Evolutionary conservation across 805 yeast species (phyloP), one percentile per base, ranked within the genome.

Genomic region (Yarrowia phangngaensis): DNA sequence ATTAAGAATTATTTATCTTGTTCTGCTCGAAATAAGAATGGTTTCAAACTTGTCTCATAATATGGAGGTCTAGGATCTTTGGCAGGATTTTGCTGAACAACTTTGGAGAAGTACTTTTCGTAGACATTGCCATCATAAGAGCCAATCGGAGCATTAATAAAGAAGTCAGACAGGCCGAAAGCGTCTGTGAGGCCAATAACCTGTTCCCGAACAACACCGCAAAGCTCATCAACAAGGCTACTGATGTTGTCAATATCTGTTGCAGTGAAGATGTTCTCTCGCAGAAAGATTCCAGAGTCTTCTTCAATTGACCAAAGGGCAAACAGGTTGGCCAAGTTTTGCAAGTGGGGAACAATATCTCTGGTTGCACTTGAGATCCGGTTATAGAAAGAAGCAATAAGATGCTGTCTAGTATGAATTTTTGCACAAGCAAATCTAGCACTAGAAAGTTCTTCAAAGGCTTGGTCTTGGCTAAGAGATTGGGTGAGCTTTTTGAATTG

Each of bases 61-160:
- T 81, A 80, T 11, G 79, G 75, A 8, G 90, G 83, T 58, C 80
- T 78, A 53, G 76, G 70, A 9, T 64, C 62, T 16, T 54, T 36
- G 14, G 59, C 55, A 3, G 65, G 60, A 38, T 68, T 61, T 11
- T 80, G 77, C 50, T 78, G 79, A 59, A 76, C 77, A 51, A 81
- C 82, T 49, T 70, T 69, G 20, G 61, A 66, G 60, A 81, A 82
- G 68, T 87, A 86, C 64, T 84, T 79, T 60, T 80, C 79, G 68
- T 87, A 88, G 50, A 85, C 80, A 63, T 88, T 81, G 51, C 96
- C 96, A 58, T 84, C 79, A 64, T 74, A 81, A 50, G 72, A 74
- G 32, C 96, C 95, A 49, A 87, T 73, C 4, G 89, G 79, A 0
- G 95, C 79, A 63, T 85, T 84, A 59, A 87, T 73, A 67, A 82